Base-by-base conservation (phyloP, 1,284 basidiomycete genomes). In the Fomes fomentarius region DNA sequence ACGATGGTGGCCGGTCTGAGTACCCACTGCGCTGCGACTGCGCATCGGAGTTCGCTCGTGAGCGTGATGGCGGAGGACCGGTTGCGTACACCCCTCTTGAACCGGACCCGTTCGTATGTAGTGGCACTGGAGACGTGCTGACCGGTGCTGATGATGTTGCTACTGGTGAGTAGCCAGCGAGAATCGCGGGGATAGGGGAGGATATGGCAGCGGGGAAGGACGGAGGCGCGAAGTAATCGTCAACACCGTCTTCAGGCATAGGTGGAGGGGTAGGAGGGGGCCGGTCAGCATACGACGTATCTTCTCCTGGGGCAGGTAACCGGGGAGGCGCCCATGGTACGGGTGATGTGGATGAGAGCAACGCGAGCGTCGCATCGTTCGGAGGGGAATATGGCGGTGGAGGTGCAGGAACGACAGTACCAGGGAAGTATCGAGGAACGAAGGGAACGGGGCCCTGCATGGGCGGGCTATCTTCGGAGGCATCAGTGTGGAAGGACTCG, bases 361-460 rank as follows among this genome's bases (percentile, higher is more conserved):
- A 49, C n/a, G 64, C 54, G 14, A 48, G 61, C 26, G 62, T 63
- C 22, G 47, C 52, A 21, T 63, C 62, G 33, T 52, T 54, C 9
- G 59, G 56, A 6, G 63, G 62, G 12, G 61, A 55, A 51, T 68
- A 68, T 15, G 65, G 63, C 24, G 76, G 75, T n/a, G 77, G 77
- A 5, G 76, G 73, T 15, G 72, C 60, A 28, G 73, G 70, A 34
- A 74, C 68, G 33, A 74, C 64, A 0, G 76, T 78, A 11, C 77
- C 78, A 38, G 79, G 80, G 74, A 82, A 82, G 66, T 76, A 83
- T 60, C 79, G 75, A 61, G 81, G 80, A 22, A 80, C 68, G 65
- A 83, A 83, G 14, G 76, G 73, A 11, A 69, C 69, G 31, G 79
- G 77, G 6, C 77, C 77, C 37, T 68, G 65, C 73, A 76, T 76